Evolutionary conservation across 805 yeast species (phyloP), one percentile per base, ranked within the genome.

Genomic region (Cyberlindnera xylosilytica): DNA sequence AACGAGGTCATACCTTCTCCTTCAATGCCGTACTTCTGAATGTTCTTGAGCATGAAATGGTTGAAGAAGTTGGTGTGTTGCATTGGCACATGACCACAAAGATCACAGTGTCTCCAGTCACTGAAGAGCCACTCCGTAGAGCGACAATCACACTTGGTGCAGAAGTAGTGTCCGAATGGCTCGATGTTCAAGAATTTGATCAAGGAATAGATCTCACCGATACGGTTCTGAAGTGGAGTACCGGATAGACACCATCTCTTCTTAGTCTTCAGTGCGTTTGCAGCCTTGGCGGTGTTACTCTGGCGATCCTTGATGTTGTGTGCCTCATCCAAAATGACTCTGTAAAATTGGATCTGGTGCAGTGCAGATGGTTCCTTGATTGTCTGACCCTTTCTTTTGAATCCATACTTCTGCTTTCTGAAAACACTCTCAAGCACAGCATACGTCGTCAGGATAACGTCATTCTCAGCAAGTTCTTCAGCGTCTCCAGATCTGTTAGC

Each of bases 281-380:
- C 97, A 2, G 98, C 96, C 52, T 85, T 81, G 0, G 98, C 90
- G 0, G 99, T 93, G 20, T 91, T 91, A 41, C 93, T 82, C 42
- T 89, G 89, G 45, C 98, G 74, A 62, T 93, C 98, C 60, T 93
- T 93, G 69, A 93, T 91, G 57, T 91, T 91, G 61, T 93, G 99
- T 1, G 99, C 99, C 61, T 93, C 99, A 65, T 93, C 99, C 39
- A 93, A 67, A 13, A 93, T 77, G 8, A 91, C 95, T 44, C 99
- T 69, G 57, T 88, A 84, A 61, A 89, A 93, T 31, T 76, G 72
- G 34, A 86, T 71, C 12, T 74, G 66, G 58, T 93, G 99, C 30
- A 93, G 62, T 0, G 81, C 76, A 18, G 95, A 82, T 46, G 73
- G 72, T 49, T 89, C 96, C 59, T 86, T 85, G 3, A 85, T 81